Percentiles rank a stretch among this genome's conserved stretches.
Evolutionary conservation across 495 filamentous ascomycete genomes (phyloP).

Genomic region (Penicillium bovifimosum): DNA sequence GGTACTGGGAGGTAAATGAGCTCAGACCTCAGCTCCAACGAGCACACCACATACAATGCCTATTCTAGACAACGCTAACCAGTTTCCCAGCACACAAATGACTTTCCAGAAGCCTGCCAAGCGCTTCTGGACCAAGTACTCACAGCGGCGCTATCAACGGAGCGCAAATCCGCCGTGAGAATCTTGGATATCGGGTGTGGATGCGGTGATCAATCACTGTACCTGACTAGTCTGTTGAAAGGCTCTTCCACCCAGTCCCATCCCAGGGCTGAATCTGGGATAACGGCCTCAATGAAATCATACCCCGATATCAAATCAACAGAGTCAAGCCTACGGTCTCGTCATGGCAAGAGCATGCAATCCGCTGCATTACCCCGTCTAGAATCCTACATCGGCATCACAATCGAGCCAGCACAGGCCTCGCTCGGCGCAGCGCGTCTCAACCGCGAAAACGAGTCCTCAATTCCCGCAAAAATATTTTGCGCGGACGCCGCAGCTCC

Average conservation of each 20-base stretch:
- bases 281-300: neutral
- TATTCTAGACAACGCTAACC: neutral
- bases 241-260: neutral
- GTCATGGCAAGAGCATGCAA: neutral
- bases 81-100: conserved; percentile 15
- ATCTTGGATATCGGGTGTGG: conserved; percentile 47
- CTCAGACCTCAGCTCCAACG: neutral
- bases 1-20: conserved; percentile 31
- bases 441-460: neutral
- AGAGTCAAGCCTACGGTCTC: neutral
- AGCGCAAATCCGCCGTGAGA: conserved; percentile 13
- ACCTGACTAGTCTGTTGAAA: conserved; percentile 12
- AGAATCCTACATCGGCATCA: conserved; percentile 41
- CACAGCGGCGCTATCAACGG: conserved; percentile 23
- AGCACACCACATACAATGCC: too few relatives aligned
- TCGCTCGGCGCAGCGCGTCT: conserved; percentile 20
- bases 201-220: conserved; percentile 44
- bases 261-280: neutral
- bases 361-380: conserved; percentile 13
- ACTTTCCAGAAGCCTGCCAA: conserved; percentile 37
- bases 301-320: neutral
- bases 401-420: conserved; percentile 30
- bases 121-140: conserved; percentile 41
- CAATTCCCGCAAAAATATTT: conserved; percentile 21
- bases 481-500: conserved; percentile 31